Conservation (phyloP, 306 rosid species). For the Vigna unguiculata region DNA sequence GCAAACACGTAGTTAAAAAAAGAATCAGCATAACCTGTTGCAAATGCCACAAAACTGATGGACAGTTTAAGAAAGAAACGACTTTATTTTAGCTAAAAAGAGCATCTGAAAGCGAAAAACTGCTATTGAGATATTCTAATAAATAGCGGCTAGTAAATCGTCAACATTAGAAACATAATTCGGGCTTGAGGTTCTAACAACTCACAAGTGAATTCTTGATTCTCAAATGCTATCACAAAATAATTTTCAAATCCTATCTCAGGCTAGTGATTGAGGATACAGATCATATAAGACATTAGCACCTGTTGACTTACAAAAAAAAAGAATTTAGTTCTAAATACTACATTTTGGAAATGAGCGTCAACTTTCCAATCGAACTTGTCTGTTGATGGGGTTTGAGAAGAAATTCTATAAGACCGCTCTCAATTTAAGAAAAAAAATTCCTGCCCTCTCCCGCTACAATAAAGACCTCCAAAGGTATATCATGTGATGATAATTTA, state of each 20-base stretch:
- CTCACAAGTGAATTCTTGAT: slow-evolving; percentile 41
- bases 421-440: slow-evolving; percentile 43
- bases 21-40: neutral
- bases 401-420: slow-evolving; percentile 54
- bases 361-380: slow-evolving; percentile 54
- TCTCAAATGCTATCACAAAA: slow-evolving; percentile 25
- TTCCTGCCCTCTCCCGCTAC: slow-evolving; percentile 56
- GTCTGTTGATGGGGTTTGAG: slow-evolving; percentile 45
- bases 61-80: neutral
- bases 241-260: slow-evolving; percentile 19
- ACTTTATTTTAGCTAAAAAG: neutral
- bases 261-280: slow-evolving; percentile 45
- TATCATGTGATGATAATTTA: slow-evolving; percentile 48
- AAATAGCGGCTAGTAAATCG: neutral
- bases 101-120: neutral
- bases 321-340: slow-evolving; percentile 67
- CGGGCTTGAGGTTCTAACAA: slow-evolving; percentile 20
- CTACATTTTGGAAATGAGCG: slow-evolving; percentile 60
- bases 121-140: neutral
- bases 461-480: slow-evolving; percentile 50
- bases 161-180: neutral
- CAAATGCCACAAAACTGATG: neutral
- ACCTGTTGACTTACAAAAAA: slow-evolving; percentile 54
- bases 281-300: slow-evolving; percentile 48
- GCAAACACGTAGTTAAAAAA: neutral